Evolutionary conservation across 306 rosid species (phyloP).

Genomic region (Cicer judaicum): DNA sequence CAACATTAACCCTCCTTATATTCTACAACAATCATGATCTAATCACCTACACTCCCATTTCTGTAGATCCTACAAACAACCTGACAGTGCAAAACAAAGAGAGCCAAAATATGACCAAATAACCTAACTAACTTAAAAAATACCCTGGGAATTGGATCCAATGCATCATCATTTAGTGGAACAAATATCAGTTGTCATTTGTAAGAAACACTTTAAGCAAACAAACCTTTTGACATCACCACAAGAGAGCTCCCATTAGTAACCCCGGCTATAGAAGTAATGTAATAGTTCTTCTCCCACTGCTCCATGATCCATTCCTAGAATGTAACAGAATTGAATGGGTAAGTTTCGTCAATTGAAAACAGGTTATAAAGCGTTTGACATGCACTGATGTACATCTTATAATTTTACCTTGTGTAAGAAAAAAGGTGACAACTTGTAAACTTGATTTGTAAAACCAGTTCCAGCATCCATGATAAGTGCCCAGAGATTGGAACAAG

Average conservation of each 20-base stretch:
- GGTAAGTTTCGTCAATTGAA: conserved; percentile 14
- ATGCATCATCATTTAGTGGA: neutral
- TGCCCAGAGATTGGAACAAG: conserved; percentile 98
- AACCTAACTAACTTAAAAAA: neutral
- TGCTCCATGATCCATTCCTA: conserved; percentile 64
- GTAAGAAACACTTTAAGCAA: conserved; percentile 11
- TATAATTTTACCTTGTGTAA: conserved; percentile 80
- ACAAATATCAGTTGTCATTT: neutral
- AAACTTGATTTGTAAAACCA: conserved; percentile 84
- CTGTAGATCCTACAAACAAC: neutral
- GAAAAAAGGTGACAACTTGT: conserved; percentile 83
- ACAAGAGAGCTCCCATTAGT: conserved; percentile 56
- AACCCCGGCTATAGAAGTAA: conserved; percentile 73
- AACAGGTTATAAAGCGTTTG: conserved; percentile 8
- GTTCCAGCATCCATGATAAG: conserved; percentile 99
- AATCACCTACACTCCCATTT: neutral
- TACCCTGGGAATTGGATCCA: neutral
- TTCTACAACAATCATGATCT: neutral
- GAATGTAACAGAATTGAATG: conserved; percentile 21
- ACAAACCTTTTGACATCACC: conserved; percentile 57
- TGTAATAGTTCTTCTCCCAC: conserved; percentile 58
- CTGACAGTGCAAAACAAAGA: neutral
- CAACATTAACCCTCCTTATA: too few species aligned
- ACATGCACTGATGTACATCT: conserved; percentile 41
- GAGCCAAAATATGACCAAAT: neutral